A percentile compares a stretch with the other conserved stretches of the same genome.
Conservation (phyloP, 495 filamentous ascomycete genomes). For the Amphirosellinia nigrospora region DNA sequence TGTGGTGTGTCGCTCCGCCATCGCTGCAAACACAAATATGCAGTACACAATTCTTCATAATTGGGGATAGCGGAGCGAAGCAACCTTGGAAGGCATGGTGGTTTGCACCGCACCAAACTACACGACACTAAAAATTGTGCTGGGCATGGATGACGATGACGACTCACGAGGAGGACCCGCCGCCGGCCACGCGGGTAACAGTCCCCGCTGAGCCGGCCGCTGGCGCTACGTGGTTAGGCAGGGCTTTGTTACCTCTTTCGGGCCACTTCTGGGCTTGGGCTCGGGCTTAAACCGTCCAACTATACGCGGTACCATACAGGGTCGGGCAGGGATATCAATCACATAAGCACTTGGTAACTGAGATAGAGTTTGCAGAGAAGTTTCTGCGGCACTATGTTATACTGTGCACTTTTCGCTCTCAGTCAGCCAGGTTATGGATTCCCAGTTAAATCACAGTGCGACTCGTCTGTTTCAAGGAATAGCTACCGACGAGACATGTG, state of each 20-base stretch:
- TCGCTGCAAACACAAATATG: background rate
- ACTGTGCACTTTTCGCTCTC: background rate
- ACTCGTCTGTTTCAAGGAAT: background rate
- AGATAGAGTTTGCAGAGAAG: background rate
- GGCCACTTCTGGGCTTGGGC: background rate
- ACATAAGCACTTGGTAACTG: slow-evolving; percentile 15
- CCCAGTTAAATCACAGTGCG: background rate
- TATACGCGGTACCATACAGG: too few relatives aligned
- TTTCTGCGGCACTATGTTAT: background rate
- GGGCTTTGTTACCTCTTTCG: background rate
- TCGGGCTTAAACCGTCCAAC: slow-evolving; percentile 7
- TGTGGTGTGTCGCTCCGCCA: background rate
- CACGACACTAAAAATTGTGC: background rate
- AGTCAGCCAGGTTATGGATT: slow-evolving; percentile 2
- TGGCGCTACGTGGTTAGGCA: slow-evolving; percentile 12
- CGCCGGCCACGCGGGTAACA: slow-evolving; percentile 20
- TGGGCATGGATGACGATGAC: slow-evolving; percentile 1
- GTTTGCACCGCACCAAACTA: slow-evolving; percentile 4
- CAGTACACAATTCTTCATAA: background rate
- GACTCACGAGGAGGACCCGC: slow-evolving; percentile 10
- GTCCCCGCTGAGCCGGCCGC: slow-evolving; percentile 17
- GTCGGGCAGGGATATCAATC: background rate
- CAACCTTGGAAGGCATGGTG: slow-evolving; percentile 4
- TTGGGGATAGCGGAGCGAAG: background rate
- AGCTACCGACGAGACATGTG: background rate